A percentile compares a stretch with the other conserved stretches of the same genome.
Conservation (phyloP, 1,139 yeast genomes). For the Kurtzmaniella natalensis region DNA sequence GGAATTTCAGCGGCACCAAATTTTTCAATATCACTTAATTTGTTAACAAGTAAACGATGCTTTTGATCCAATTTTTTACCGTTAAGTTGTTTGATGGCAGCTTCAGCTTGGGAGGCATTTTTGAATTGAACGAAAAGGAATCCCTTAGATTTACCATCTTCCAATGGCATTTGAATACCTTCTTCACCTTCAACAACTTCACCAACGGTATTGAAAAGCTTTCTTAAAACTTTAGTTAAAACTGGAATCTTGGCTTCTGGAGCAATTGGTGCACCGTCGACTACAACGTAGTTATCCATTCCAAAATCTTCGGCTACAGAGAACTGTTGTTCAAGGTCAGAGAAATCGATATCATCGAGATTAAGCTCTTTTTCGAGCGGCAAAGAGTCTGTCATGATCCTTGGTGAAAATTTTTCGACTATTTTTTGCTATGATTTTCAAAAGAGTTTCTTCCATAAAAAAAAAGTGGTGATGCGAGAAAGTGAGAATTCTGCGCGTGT, state of each 20-base stretch:
- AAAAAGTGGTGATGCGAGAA: too few relatives aligned
- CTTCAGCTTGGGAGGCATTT: conserved; percentile 61
- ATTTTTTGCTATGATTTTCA: too few relatives aligned
- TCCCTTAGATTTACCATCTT: conserved; percentile 79
- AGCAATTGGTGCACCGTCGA: conserved; percentile 95
- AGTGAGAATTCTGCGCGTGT: too few relatives aligned
- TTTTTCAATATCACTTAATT: conserved; percentile 78
- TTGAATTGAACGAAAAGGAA: conserved; percentile 83
- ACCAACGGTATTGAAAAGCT: conserved; percentile 66
- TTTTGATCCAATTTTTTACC: conserved; percentile 91
- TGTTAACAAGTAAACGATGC: conserved; percentile 85
- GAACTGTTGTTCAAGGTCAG: conserved; percentile 80
- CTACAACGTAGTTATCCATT: conserved; percentile 76
- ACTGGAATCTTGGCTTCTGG: conserved; percentile 86
- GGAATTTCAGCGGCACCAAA: conserved; percentile 66
- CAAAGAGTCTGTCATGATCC: conserved; percentile 23
- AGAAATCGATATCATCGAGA: conserved; percentile 69
- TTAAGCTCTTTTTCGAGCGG: conserved; percentile 47
- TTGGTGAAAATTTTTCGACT: conserved; percentile 1
- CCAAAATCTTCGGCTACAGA: conserved; percentile 56
- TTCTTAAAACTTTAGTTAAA: conserved; percentile 78
- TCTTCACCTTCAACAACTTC: conserved; percentile 66
- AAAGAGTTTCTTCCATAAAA: too few relatives aligned
- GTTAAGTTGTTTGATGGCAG: conserved; percentile 76
- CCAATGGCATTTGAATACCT: conserved; percentile 78